Percentiles rank a stretch among this genome's conserved stretches.
Evolutionary conservation across 2,329 filamentous ascomycete genomes (phyloP).

Genomic region (Escovopsis sp.): DNA sequence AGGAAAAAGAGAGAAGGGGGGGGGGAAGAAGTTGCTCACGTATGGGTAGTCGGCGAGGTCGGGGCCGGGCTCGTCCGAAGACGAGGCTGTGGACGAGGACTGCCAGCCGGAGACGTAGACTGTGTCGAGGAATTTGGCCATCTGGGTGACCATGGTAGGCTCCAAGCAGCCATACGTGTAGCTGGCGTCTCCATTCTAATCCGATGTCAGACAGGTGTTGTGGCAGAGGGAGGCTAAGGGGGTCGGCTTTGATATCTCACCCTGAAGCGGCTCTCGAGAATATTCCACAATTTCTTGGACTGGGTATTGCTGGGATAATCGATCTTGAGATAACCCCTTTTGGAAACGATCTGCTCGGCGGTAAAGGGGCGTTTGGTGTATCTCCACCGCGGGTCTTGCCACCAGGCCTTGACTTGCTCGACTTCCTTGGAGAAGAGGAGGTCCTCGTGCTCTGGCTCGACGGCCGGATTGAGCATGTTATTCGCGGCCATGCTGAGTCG

Average conservation of each 20-base stretch:
- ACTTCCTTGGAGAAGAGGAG: constrained; percentile 70
- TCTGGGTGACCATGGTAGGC: constrained; percentile 96
- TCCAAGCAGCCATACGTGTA: constrained; percentile 96
- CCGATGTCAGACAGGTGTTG: constrained; percentile 2
- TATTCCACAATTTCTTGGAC: constrained; percentile 89
- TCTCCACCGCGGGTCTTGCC: constrained; percentile 82
- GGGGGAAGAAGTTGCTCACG: constrained; percentile 30
- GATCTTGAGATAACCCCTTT: constrained; percentile 81
- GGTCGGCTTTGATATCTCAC: constrained; percentile 30
- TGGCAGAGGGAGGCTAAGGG: background rate
- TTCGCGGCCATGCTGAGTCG: constrained; percentile 37
- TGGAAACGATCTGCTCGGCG: constrained; percentile 91
- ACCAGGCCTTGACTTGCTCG: constrained; percentile 83
- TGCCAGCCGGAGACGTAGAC: constrained; percentile 99
- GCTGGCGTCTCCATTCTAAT: constrained; percentile 68
- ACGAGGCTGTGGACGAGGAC: constrained; percentile 88
- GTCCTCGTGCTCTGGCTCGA: constrained; percentile 44
- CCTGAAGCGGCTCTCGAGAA: constrained; percentile 74
- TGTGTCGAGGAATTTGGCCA: constrained; percentile 97
- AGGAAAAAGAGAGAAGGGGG: background rate
- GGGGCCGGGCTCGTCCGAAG: constrained; percentile 88
- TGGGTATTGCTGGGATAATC: constrained; percentile 81
- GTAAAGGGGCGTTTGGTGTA: constrained; percentile 87
- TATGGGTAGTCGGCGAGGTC: constrained; percentile 97
- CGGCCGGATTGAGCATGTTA: constrained; percentile 45